A percentile compares a stretch with the other conserved stretches of the same genome.
These are phyloP conservation scores for Aspergillus pseudoglaucus DNA, from an alignment of 2,329 filamentous ascomycete genomes.

Conservation along the genomic window DNA sequence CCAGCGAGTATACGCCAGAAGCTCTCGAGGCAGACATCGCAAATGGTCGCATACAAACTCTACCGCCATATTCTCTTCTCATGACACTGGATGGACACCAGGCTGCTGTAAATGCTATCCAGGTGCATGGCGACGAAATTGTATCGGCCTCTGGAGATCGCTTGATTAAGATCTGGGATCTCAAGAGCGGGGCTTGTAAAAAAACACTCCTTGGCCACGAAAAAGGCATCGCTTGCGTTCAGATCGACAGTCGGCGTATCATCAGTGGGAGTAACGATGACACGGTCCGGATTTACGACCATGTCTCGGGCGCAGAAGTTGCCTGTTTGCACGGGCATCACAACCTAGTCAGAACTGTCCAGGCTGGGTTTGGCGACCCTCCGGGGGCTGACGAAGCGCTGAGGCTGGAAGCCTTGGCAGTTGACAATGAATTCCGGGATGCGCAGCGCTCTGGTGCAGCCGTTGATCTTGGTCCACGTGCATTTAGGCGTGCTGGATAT, in stretches of 20 bases:
- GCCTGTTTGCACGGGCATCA: conserved; percentile 76
- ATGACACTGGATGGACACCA: conserved; percentile 75
- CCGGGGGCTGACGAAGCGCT: conserved; percentile 73
- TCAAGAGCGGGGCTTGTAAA: conserved; percentile 67
- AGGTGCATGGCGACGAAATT: conserved; percentile 76
- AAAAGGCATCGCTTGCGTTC: conserved; percentile 95
- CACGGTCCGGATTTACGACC: conserved; percentile 91
- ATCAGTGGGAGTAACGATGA: conserved; percentile 96
- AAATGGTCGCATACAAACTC: conserved; percentile 32
- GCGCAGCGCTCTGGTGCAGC: conserved; percentile 44
- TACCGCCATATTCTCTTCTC: conserved; percentile 68
- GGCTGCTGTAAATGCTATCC: conserved; percentile 93
- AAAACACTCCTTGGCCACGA: conserved; percentile 78
- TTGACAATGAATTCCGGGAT: conserved; percentile 67
- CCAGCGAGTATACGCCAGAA: conserved; percentile 35
- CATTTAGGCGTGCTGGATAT: conserved; percentile 47
- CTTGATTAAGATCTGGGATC: conserved; percentile 90
- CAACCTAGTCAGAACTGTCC: conserved; percentile 85
- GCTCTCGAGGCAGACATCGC: conserved; percentile 38
- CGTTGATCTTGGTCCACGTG: conserved; percentile 30
- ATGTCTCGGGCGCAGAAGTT: conserved; percentile 76
- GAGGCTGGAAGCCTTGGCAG: conserved; percentile 61
- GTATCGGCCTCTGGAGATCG: conserved; percentile 94
- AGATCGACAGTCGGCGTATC: conserved; percentile 88
- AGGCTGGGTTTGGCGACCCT: conserved; percentile 87